These are phyloP conservation scores for Cercospora citrullina DNA, from an alignment of 2,329 filamentous ascomycete species.

Conservation along the genomic window DNA sequence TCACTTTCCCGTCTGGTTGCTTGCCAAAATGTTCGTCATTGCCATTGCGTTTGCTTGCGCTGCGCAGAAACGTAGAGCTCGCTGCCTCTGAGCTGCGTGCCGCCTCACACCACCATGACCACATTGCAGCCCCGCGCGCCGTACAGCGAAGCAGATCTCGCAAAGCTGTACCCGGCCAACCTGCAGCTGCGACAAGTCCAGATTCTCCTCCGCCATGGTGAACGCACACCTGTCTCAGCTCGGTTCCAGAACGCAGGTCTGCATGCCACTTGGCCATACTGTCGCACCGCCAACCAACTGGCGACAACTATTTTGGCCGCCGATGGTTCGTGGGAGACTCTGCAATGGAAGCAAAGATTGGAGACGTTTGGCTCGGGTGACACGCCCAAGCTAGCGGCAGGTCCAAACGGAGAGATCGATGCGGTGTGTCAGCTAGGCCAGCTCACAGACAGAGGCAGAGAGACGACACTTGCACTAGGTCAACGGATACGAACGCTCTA, in stretches of 20 bases:
- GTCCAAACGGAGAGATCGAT: slow-evolving; percentile 70
- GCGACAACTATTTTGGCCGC: slow-evolving; percentile 60
- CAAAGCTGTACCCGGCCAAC: slow-evolving; percentile 73
- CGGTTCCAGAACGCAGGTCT: slow-evolving; percentile 70
- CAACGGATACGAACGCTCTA: slow-evolving; percentile 52
- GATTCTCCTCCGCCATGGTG: slow-evolving; percentile 58
- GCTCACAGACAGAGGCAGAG: slow-evolving; percentile 52
- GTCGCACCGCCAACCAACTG: slow-evolving; percentile 72
- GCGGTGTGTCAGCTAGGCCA: slow-evolving; percentile 69
- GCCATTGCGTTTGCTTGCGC: neutral
- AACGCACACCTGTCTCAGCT: slow-evolving; percentile 81
- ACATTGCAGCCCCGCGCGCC: slow-evolving; percentile 70
- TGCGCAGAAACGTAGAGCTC: neutral
- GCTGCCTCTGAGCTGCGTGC: neutral
- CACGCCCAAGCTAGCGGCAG: slow-evolving; percentile 65
- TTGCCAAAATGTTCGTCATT: neutral
- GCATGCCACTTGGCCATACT: slow-evolving; percentile 79
- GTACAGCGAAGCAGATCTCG: slow-evolving; percentile 79
- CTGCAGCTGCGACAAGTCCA: slow-evolving; percentile 88
- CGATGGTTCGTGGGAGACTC: slow-evolving; percentile 58
- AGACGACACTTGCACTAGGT: slow-evolving; percentile 52
- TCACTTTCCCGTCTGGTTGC: neutral
- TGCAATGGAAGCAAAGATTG: slow-evolving; percentile 68
- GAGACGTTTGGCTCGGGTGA: slow-evolving; percentile 72
- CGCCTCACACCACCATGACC: slow-evolving; percentile 61